phyloP scores from a whole-genome alignment of 768 basidiomycete species.

The Coprinellus micaceus region DNA sequence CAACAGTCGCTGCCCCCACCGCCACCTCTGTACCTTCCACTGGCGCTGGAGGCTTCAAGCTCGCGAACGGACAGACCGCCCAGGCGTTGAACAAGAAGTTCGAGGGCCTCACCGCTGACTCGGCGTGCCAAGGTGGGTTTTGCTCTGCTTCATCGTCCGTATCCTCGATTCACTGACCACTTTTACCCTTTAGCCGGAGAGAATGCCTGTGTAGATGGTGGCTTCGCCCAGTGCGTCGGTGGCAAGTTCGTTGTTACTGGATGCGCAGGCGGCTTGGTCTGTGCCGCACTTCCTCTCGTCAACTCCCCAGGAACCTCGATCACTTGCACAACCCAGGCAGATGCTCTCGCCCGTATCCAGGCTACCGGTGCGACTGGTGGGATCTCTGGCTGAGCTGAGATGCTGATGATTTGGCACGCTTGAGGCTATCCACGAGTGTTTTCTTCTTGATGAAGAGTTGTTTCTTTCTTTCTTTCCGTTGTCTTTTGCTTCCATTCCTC shows the following conservation, averaged over 20 bases:
- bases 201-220: slow-evolving; percentile 40
- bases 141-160: neutral
- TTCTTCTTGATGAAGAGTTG: neutral
- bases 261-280: slow-evolving; percentile 37
- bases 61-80: slow-evolving; percentile 46
- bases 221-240: slow-evolving; percentile 51
- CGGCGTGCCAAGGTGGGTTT: slow-evolving; percentile 36
- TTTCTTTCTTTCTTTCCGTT: slow-evolving; percentile 1
- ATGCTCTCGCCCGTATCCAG: slow-evolving; percentile 41
- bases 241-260: slow-evolving; percentile 40
- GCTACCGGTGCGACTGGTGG: slow-evolving; percentile 31
- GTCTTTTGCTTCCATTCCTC: neutral
- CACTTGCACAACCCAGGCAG: slow-evolving; percentile 45
- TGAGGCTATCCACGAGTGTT: neutral
- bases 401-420: neutral
- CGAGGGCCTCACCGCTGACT: slow-evolving; percentile 37
- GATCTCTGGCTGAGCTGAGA: neutral
- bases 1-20: neutral
- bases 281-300: slow-evolving; percentile 53
- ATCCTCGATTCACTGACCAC: neutral
- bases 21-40: slow-evolving; percentile 15
- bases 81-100: slow-evolving; percentile 52
- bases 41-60: slow-evolving; percentile 11
- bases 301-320: slow-evolving; percentile 50
- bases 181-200: slow-evolving; percentile 16